These are phyloP conservation scores for Pseudoneurospora amorphoporcata DNA, from an alignment of 495 filamentous ascomycete genomes.

Conservation along the genomic window DNA sequence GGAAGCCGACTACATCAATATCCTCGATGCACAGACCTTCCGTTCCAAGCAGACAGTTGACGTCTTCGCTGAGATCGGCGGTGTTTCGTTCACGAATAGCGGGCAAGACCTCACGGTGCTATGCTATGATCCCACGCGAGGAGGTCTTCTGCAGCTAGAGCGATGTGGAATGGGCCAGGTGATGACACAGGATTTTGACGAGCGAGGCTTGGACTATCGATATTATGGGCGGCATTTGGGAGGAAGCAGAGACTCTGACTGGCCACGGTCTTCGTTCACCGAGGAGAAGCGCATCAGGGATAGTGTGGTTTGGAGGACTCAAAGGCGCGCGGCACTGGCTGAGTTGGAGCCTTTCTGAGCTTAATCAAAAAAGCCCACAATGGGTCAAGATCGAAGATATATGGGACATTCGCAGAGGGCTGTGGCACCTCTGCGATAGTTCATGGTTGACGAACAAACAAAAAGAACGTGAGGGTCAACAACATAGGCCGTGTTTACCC, in stretches of 20 bases:
- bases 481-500: neutral
- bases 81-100: constrained; percentile 61
- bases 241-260: constrained; percentile 12
- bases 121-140: constrained; percentile 63
- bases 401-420: neutral
- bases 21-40: constrained; percentile 67
- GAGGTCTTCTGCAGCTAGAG: constrained; percentile 72
- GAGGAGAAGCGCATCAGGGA: constrained; percentile 12
- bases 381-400: neutral
- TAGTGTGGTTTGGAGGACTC: constrained; percentile 18
- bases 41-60: constrained; percentile 62
- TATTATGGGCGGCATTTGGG: neutral
- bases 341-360: constrained; percentile 26
- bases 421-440: neutral
- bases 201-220: neutral
- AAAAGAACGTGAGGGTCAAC: neutral
- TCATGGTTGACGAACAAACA: neutral
- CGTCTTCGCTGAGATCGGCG: constrained; percentile 80
- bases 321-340: constrained; percentile 20
- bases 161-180: constrained; percentile 38
- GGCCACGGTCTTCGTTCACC: constrained; percentile 15
- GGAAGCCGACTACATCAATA: constrained; percentile 69
- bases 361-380: neutral
- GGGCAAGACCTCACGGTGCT: constrained; percentile 63
- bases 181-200: constrained; percentile 16